phyloP scores from a whole-genome alignment of 768 basidiomycete species.

The Ramaria rubella region DNA sequence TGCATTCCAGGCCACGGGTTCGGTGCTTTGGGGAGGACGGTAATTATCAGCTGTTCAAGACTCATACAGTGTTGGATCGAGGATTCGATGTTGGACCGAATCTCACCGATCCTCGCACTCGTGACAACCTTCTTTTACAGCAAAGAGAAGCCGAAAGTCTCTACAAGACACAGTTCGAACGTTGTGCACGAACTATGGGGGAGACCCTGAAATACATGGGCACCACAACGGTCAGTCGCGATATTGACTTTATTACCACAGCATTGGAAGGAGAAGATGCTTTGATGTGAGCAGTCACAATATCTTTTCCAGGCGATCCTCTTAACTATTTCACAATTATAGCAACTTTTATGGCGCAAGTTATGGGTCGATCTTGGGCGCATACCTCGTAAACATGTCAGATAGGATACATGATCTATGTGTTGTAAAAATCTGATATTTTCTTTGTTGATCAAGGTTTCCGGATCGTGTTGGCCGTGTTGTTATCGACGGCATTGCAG shows the following conservation, averaged over 20 bases:
- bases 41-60: slow-evolving; percentile 1
- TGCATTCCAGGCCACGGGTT: slow-evolving; percentile 4
- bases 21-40: slow-evolving; percentile 5
- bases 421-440: not conserved
- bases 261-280: slow-evolving; percentile 13
- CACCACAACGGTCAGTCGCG: slow-evolving; percentile 13
- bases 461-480: slow-evolving; percentile 16
- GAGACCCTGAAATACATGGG: slow-evolving; percentile 14
- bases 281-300: slow-evolving; percentile 12
- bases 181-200: slow-evolving; percentile 10
- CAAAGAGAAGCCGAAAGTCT: slow-evolving; percentile 1
- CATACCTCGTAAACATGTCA: slow-evolving; percentile 17
- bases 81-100: slow-evolving; percentile 10
- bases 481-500: slow-evolving; percentile 14
- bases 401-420: not conserved
- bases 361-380: slow-evolving; percentile 14
- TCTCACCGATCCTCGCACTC: not conserved
- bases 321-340: not conserved
- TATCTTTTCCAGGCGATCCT: not conserved
- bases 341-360: slow-evolving; percentile 15
- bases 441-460: slow-evolving; percentile 12
- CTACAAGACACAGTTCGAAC: slow-evolving; percentile 7
- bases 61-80: slow-evolving; percentile 8
- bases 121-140: not conserved
- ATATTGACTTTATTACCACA: slow-evolving; percentile 14